phyloP scores from a whole-genome alignment of 2,329 filamentous ascomycete species.

The Aspergillus udagawae region DNA sequence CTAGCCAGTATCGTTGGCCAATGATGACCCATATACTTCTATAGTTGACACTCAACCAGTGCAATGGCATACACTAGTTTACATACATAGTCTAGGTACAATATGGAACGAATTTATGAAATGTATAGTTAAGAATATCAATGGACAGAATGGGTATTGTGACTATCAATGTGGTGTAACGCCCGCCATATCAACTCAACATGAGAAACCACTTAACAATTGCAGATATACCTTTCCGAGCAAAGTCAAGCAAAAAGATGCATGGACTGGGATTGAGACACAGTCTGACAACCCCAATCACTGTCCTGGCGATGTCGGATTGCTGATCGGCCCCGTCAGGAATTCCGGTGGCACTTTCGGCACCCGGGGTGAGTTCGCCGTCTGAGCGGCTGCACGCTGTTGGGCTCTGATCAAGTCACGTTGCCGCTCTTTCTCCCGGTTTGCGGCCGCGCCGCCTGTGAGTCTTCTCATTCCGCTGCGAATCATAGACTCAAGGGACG shows the following conservation, averaged over 20 bases:
- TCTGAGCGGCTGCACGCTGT: conserved; percentile 38
- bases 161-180: background rate
- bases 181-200: background rate
- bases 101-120: background rate
- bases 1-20: background rate
- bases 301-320: conserved; percentile 33
- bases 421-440: conserved; percentile 43
- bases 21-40: no score
- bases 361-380: conserved; percentile 40
- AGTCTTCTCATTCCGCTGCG: conserved; percentile 46
- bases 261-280: background rate
- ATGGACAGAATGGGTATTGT: background rate
- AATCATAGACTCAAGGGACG: conserved; percentile 44
- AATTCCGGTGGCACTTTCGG: conserved; percentile 48
- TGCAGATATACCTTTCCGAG: background rate
- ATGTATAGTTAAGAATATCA: background rate
- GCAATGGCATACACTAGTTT: background rate
- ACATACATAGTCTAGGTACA: background rate
- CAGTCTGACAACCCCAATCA: background rate
- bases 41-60: background rate
- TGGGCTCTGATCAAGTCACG: conserved; percentile 41
- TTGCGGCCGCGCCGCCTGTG: conserved; percentile 40
- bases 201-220: background rate
- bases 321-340: conserved; percentile 35
- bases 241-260: background rate